Base-by-base conservation (phyloP, 2,329 filamentous ascomycete species). In the Penicillium sp. region DNA sequence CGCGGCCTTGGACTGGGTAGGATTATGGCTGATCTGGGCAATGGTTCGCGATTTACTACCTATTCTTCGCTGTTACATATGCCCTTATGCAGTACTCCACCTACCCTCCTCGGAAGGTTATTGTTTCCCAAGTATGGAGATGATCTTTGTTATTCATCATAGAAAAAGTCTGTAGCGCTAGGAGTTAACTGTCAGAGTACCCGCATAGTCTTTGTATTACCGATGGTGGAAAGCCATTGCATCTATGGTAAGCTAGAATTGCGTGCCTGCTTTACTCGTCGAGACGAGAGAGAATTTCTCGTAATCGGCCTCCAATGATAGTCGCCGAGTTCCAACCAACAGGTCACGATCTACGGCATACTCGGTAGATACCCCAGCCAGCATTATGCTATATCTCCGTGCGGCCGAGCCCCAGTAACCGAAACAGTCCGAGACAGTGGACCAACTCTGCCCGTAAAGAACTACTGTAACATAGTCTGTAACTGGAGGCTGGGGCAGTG, bases 351-450 rank as follows among this genome's bases (percentile, higher is more conserved):
- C 9, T 22, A 24, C 24, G 13, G 6, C 11, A 22, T 44, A n/a
- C 14, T 31, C 10, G 7, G 2, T 7, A 31, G 6, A 31, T 55
- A 50, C n/a, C 24, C 31, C 68, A 57, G 31, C 31, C 31, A 31
- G 2, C 31, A 31, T 31, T 31, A 31, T 31, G 7, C 43, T 31
- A 31, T 37, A 36, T 9, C 69, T 75, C 73, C 73, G 70, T 74
- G 70, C 69, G 69, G 67, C 73, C 73, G 73, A 74, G 40, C 24
- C 16, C 35, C 51, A 31, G 56, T 73, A 74, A 54, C 73, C 73
- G 73, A 75, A 66, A 71, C 69, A 65, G 60, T 58, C 57, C 70
- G 72, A 73, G 66, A 73, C 66, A 51, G 40, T 59, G 41, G 55
- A 19, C 16, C 39, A 16, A 16, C 18, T 41, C 16, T 4, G 4